Percentiles rank a stretch among this genome's conserved stretches.
Evolutionary conservation across 352 stramenopile genomes (phyloP).

Genomic region (Globisporangium iwayamae): DNA sequence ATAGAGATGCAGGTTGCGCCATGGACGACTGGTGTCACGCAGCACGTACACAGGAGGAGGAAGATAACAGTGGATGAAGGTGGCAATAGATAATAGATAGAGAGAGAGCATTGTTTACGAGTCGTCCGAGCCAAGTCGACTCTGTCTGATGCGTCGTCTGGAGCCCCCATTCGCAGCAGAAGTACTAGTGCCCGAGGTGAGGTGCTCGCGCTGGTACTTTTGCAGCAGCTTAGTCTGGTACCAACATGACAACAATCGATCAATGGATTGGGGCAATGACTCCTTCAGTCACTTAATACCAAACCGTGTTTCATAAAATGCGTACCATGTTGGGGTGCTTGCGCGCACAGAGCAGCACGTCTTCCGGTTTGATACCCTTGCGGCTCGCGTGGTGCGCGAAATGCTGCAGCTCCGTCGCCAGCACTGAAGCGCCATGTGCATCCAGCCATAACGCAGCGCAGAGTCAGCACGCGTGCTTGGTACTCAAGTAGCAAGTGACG

Average conservation of each 20-base stretch:
- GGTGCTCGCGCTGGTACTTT: conserved; percentile 56
- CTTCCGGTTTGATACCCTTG: conserved; percentile 72
- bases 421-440: conserved; percentile 27
- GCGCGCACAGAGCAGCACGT: conserved; percentile 60
- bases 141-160: conserved; percentile 14
- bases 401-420: conserved; percentile 72
- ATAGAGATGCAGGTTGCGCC: neutral
- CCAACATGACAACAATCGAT: neutral
- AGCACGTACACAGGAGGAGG: neutral
- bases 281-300: neutral
- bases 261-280: too few relatives aligned
- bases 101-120: neutral
- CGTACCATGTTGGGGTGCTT: conserved; percentile 58
- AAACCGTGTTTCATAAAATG: neutral
- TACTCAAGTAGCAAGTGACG: neutral
- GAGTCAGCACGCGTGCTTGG: neutral
- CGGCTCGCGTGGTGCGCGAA: conserved; percentile 68
- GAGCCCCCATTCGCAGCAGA: conserved; percentile 23
- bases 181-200: conserved; percentile 9
- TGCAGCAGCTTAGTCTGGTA: conserved; percentile 45
- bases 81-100: neutral
- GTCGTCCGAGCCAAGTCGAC: conserved; percentile 18
- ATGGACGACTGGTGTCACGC: neutral
- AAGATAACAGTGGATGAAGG: neutral
- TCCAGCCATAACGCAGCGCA: neutral